Base-by-base conservation (phyloP, 371 early-diverging fungal species). In the Sporodiniella umbellata region DNA sequence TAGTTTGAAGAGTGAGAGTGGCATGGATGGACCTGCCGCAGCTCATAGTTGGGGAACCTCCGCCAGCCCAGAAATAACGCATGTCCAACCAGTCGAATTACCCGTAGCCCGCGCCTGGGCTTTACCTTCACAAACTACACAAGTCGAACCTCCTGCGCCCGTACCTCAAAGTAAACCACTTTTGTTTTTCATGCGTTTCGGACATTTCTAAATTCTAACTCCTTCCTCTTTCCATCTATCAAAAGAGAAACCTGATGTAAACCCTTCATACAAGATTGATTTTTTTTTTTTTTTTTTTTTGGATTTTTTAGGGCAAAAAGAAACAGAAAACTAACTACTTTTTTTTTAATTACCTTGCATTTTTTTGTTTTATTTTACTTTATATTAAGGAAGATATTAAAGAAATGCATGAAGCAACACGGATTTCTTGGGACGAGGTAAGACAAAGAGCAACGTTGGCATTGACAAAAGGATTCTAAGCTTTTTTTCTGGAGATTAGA, bases 1-100 rank as follows among this genome's bases (percentile, higher is more conserved):
- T 2, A 73, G 74, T 49, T 50, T 77, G 33, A 66, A 64, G 33
- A 63, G 66, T 24, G 78, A 77, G 39, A 50, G 68, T 58, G 73
- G 60, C 24, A 42, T 45, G 33, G 62, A 52, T 0, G 26, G 30
- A 10, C 31, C 19, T 10, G 30, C 48, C 15, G 48, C 60, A 28
- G 51, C 47, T 43, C 28, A 44, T 28, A 66, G 66, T 7, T 72
- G 72, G 72, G 70, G 72, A 18, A 54, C 70, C 11, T 49, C 66
- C 23, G 51, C 14, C 15, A 45, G 11, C 39, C 11, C 33, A 25
- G 46, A 54, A 28, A 28, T 28, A 28, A 28, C 30, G 30, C 30
- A 28, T 28, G 30, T 28, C 18, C 33, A 48, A 14, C 35, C 58
- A 28, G 10, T 28, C 4, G 38, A 53, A 10, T 24, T 35, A 14